phyloP scores from a whole-genome alignment of 345 rosid species.

The Moringa oleifera region DNA sequence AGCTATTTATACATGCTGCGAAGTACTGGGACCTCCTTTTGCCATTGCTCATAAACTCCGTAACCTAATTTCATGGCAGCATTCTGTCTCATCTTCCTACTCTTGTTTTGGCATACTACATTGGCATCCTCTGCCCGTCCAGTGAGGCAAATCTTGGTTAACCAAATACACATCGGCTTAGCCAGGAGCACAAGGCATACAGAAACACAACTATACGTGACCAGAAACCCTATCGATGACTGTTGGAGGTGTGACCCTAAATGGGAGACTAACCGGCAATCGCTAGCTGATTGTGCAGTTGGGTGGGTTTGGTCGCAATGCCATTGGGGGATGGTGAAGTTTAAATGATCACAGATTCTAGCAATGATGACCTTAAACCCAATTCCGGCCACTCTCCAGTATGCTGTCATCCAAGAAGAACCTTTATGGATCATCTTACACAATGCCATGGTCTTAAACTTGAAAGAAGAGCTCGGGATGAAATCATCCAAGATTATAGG shows the following conservation, averaged over 20 bases:
- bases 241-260: constrained; percentile 63
- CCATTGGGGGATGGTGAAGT: constrained; percentile 49
- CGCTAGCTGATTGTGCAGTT: constrained; percentile 52
- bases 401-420: constrained; percentile 45
- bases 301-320: constrained; percentile 69
- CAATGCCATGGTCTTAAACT: constrained; percentile 51
- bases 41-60: no score
- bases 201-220: constrained; percentile 14
- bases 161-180: not conserved
- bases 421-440: constrained; percentile 70
- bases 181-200: constrained; percentile 12
- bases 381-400: constrained; percentile 42
- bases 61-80: no score
- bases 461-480: constrained; percentile 45
- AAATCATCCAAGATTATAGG: constrained; percentile 60
- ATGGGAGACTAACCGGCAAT: constrained; percentile 52
- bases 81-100: constrained; percentile 14
- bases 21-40: no score
- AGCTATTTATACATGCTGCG: no score
- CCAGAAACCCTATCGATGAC: constrained; percentile 59
- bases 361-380: constrained; percentile 36
- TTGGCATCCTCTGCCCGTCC: constrained; percentile 13
- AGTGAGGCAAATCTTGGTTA: not conserved
- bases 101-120: constrained; percentile 8
- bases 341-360: constrained; percentile 36